Percentiles rank a stretch among this genome's conserved stretches.
Evolutionary conservation across 208 protist genomes (phyloP).

Genomic region (Leptomonas pyrrhocoris): DNA sequence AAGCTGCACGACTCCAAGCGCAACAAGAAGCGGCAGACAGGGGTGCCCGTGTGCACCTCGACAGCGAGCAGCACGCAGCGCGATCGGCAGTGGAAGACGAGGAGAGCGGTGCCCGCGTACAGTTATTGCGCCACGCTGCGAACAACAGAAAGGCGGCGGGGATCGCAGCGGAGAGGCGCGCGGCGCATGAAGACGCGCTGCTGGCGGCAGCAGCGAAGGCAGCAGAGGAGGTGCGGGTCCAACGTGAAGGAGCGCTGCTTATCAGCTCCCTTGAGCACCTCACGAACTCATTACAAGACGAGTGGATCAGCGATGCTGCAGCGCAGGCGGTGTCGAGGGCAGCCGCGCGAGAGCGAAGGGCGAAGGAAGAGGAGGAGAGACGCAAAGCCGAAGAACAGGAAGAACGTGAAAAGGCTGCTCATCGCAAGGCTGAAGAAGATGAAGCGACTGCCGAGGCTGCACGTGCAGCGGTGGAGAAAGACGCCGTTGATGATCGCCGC

Average conservation of each 20-base stretch:
- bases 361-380: constrained; percentile 9
- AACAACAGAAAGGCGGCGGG: background rate
- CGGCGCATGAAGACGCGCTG: background rate
- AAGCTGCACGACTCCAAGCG: background rate
- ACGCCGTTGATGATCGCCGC: constrained; percentile 8
- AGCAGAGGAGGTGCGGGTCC: background rate
- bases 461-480: background rate
- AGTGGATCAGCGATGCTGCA: background rate
- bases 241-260: background rate
- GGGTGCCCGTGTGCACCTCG: background rate
- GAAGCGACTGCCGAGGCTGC: constrained; percentile 12
- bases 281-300: background rate
- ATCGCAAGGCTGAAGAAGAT: background rate
- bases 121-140: background rate
- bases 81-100: background rate
- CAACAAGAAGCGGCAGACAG: background rate
- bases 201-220: background rate
- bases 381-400: background rate
- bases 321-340: background rate
- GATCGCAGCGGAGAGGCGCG: background rate
- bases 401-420: background rate
- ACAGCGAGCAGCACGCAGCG: background rate
- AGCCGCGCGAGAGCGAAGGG: background rate
- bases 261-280: background rate
- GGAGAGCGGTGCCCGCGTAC: background rate